Conservation (phyloP, 1,284 basidiomycete species). For the Takashimella tepidaria region DNA sequence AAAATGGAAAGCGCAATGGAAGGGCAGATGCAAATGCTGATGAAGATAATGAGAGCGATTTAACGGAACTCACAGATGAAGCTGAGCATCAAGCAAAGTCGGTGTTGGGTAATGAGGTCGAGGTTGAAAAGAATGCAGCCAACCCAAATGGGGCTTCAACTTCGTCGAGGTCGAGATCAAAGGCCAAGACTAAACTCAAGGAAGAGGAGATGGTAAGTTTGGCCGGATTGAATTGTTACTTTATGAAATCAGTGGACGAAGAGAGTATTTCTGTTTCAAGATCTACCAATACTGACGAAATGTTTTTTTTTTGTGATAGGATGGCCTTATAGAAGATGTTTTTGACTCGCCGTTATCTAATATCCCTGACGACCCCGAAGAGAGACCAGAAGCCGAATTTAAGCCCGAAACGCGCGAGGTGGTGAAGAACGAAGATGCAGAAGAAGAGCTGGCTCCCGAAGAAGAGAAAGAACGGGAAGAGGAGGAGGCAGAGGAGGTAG, state of each 20-base stretch:
- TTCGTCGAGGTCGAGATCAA: background rate
- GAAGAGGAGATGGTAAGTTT: background rate
- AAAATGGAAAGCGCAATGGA: background rate
- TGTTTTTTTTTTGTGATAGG: too few species aligned
- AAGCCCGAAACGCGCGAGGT: background rate
- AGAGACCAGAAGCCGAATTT: constrained; percentile 1
- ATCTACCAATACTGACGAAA: background rate
- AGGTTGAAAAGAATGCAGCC: background rate
- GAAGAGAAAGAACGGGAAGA: constrained; percentile 1
- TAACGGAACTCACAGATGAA: constrained; percentile 45
- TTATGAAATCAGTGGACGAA: background rate
- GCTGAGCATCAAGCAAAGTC: constrained; percentile 27
- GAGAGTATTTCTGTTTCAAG: background rate
- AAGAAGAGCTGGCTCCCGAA: background rate
- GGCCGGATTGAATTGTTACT: too few species aligned
- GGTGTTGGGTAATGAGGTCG: constrained; percentile 11
- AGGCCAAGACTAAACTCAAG: background rate
- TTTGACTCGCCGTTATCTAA: constrained; percentile 11
- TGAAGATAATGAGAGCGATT: constrained; percentile 38
- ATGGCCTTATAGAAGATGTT: background rate
- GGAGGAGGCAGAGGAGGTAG: constrained; percentile 1
- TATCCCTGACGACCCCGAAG: constrained; percentile 6
- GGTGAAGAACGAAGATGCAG: background rate
- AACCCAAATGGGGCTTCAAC: background rate
- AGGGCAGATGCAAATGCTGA: background rate